Evolutionary conservation across 306 rosid species (phyloP), one percentile per base, ranked within the genome.

Genomic region (Gastrolobium bilobum): DNA sequence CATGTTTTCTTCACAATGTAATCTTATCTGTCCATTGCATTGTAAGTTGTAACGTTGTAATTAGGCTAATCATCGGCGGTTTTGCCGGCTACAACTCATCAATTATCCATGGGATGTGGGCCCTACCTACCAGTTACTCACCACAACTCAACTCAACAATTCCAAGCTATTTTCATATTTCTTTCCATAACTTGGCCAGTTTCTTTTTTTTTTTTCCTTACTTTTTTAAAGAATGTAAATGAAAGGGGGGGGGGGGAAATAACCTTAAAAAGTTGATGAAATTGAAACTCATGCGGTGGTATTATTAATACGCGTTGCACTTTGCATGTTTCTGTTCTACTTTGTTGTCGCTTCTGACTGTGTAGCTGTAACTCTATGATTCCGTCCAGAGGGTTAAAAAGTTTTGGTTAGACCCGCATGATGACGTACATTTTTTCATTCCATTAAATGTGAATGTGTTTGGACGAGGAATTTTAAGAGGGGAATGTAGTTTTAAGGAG

Each of bases 31-130:
- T 37, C 35, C 34, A 46, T 46, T 50, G 65, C 4, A 71, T 20
- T 20, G 26, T 20, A 20, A 20, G 26, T 60, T 50, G 37, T 43
- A 71, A 71, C 64, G 76, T 44, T 78, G 77, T 66, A 40, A 81
- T 35, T 37, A 3, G 52, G 59, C 31, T 33, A 81, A 87, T 84
- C 82, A 84, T 0, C 81, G 80, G 80, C 90, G 88, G 6, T n/a
- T 73, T 78, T 77, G 88, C 77, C 84, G 90, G 81, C 72, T 77
- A 80, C 48, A 68, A 53, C 59, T 7, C 10, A 46, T 52, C 64
- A 68, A 34, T 37, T 15, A 74, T 44, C 51, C 26, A 20, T 58
- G 8, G 71, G 59, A 35, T 48, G 30, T 14, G 31, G 85, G 48
- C 5, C 68, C 75, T 33, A 42, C 57, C n/a, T 5, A 20, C 50